Conservation (phyloP, 1,284 basidiomycete species). For the Cutaneotrichosporon cutaneum region DNA sequence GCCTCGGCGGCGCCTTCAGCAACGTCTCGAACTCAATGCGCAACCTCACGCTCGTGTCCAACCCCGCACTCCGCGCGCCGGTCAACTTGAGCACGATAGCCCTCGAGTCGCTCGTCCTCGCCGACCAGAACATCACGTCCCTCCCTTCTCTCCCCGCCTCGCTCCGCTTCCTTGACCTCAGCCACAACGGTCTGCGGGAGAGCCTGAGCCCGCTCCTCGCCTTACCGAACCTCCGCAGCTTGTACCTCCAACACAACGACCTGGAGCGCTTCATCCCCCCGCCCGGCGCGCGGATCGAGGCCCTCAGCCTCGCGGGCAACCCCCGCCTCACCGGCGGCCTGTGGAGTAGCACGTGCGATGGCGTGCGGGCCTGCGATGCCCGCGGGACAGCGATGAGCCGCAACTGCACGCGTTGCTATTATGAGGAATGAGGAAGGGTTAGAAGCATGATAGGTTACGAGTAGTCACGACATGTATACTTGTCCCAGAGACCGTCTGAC, state of each 20-base stretch:
- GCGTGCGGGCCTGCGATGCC: background rate
- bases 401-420: background rate
- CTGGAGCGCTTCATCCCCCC: background rate
- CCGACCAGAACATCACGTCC: background rate
- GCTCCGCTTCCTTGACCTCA: background rate
- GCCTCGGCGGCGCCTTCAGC: background rate
- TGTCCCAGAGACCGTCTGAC: too few species aligned
- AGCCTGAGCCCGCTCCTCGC: conserved; percentile 38
- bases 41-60: background rate
- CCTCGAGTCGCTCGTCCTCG: conserved; percentile 33
- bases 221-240: background rate
- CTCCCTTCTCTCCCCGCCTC: background rate
- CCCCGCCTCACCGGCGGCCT: background rate
- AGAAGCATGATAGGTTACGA: background rate
- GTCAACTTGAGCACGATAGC: conserved; percentile 4
- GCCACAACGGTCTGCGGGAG: background rate
- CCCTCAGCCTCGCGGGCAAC: conserved; percentile 9
- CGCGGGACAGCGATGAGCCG: background rate
- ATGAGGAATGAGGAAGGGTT: background rate
- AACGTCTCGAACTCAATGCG: background rate
- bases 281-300: background rate
- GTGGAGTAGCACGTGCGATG: background rate
- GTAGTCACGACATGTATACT: background rate
- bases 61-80: conserved; percentile 13
- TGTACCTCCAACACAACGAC: conserved; percentile 13